Evolutionary conservation across 805 yeast species (phyloP).

Genomic region (Kodamaea hsintzibuensis): DNA sequence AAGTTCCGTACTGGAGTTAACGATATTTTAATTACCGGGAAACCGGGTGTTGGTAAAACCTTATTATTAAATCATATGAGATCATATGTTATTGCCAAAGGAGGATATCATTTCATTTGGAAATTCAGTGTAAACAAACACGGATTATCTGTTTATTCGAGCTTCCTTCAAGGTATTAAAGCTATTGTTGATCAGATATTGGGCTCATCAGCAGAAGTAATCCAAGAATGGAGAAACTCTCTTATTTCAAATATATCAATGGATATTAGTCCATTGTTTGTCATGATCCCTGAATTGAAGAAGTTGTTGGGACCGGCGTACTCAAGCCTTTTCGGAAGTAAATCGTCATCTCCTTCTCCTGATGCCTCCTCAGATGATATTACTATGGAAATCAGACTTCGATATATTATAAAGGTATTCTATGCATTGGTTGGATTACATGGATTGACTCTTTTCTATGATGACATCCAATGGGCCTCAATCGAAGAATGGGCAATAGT

Average conservation of each 20-base stretch:
- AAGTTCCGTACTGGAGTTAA: constrained; percentile 16
- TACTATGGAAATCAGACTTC: constrained; percentile 40
- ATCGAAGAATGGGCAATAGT: constrained; percentile 29
- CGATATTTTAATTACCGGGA: constrained; percentile 39
- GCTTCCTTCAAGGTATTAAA: constrained; percentile 39
- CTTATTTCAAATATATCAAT: constrained; percentile 38
- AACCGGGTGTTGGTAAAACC: constrained; percentile 48
- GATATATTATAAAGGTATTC: constrained; percentile 43
- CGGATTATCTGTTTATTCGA: constrained; percentile 36
- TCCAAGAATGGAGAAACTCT: constrained; percentile 42
- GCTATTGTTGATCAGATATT: constrained; percentile 43
- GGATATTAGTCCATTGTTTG: constrained; percentile 43
- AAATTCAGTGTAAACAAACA: constrained; percentile 26
- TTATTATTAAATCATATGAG: constrained; percentile 41
- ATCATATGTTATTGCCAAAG: constrained; percentile 31
- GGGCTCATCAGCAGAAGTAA: constrained; percentile 32
- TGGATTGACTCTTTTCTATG: constrained; percentile 47
- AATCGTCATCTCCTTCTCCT: not conserved
- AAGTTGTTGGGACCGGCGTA: constrained; percentile 46
- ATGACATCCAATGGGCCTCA: constrained; percentile 49
- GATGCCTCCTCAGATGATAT: constrained; percentile 20
- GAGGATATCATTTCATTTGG: constrained; percentile 33
- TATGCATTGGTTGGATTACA: constrained; percentile 40
- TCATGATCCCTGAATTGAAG: constrained; percentile 46
- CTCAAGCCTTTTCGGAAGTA: constrained; percentile 13